These are phyloP conservation scores for Jimgerdemannia lactiflua DNA, from an alignment of 192 early-diverging fungal genomes.

Conservation along the genomic window DNA sequence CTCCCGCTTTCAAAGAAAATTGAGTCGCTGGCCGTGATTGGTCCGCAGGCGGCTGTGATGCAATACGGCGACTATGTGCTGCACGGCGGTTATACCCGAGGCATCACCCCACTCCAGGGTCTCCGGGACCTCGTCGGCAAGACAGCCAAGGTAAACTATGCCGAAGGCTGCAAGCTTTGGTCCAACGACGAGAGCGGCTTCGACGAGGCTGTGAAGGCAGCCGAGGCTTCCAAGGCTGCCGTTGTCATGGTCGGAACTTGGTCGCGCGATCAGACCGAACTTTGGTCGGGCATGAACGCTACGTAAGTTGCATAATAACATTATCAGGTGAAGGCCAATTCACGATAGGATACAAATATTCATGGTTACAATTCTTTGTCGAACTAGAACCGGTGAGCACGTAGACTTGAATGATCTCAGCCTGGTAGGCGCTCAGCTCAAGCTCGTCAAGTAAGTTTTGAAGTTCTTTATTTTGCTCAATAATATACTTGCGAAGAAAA, in stretches of 20 bases:
- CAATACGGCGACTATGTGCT: slow-evolving; percentile 12
- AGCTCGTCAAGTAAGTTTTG: slow-evolving; percentile 6
- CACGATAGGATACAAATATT: no score
- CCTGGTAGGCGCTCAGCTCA: slow-evolving; percentile 6
- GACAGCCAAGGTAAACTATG: slow-evolving; percentile 7
- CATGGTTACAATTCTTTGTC: no score
- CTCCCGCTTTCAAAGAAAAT: slow-evolving; percentile 4
- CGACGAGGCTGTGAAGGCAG: slow-evolving; percentile 6
- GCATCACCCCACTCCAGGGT: slow-evolving; percentile 6
- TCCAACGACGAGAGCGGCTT: slow-evolving; percentile 10
- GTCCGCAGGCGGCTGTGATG: slow-evolving; percentile 9
- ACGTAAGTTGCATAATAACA: no score
- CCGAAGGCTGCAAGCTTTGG: slow-evolving; percentile 12
- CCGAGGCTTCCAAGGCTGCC: slow-evolving; percentile 8
- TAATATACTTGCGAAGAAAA: no score
- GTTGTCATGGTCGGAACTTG: slow-evolving; percentile 15
- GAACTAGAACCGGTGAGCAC: slow-evolving; percentile 15
- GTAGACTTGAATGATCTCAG: slow-evolving; percentile 13
- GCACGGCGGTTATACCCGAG: slow-evolving; percentile 3
- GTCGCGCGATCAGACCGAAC: slow-evolving; percentile 6
- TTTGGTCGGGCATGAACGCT: slow-evolving; percentile 7
- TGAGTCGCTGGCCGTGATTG: slow-evolving; percentile 11
- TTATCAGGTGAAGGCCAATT: no score
- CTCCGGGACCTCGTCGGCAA: neutral
- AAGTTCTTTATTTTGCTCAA: no score